Conservation (phyloP, 352 stramenopile species). For the Pythium phragmitis region DNA sequence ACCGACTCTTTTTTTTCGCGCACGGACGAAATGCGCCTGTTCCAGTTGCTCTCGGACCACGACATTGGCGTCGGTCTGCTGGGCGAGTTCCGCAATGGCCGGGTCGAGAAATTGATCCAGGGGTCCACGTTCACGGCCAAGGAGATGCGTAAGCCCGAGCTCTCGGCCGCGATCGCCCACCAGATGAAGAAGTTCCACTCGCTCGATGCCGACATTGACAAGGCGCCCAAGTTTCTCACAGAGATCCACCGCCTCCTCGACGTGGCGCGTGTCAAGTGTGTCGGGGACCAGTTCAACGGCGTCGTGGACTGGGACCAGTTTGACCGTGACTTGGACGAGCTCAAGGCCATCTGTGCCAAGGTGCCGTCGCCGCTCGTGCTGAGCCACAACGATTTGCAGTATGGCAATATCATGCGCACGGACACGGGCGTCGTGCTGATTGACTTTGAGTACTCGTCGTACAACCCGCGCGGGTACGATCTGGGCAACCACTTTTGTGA, state of each 20-base stretch:
- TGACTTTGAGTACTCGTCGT: conserved; percentile 94
- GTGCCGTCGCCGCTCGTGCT: conserved; percentile 81
- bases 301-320: conserved; percentile 55
- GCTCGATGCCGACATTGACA: conserved; percentile 67
- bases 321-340: conserved; percentile 44
- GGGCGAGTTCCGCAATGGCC: conserved; percentile 77
- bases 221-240: conserved; percentile 48
- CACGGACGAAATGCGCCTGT: conserved; percentile 72
- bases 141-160: conserved; percentile 60
- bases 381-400: conserved; percentile 93
- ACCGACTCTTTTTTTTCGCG: conserved; percentile 83
- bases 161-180: conserved; percentile 52
- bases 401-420: conserved; percentile 90
- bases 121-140: conserved; percentile 63
- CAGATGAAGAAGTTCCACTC: conserved; percentile 75
- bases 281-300: conserved; percentile 38
- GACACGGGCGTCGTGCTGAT: conserved; percentile 81
- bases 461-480: conserved; percentile 90
- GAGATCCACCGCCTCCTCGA: conserved; percentile 60
- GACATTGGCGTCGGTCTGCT: conserved; percentile 74
- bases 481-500: conserved; percentile 93
- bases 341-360: conserved; percentile 47
- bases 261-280: conserved; percentile 57
- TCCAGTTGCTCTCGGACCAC: conserved; percentile 65
- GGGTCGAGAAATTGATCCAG: conserved; percentile 74